Conservation (phyloP, 768 basidiomycete genomes). For the Rhizopogon sp. region DNA sequence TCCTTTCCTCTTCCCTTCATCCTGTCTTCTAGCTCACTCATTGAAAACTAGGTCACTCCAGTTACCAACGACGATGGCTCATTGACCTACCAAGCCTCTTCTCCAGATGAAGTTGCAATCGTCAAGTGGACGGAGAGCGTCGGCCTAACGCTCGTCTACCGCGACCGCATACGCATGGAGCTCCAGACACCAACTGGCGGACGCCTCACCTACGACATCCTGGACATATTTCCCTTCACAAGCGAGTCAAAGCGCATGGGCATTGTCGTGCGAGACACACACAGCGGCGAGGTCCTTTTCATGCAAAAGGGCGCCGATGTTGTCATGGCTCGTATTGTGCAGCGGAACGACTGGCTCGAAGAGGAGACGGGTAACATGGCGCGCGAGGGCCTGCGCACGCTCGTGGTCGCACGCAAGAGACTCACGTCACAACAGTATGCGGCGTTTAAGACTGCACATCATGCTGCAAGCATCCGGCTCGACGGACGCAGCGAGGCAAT, state of each 20-base stretch:
- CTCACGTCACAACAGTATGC: constrained; percentile 64
- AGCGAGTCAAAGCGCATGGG: constrained; percentile 99
- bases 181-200: constrained; percentile 67
- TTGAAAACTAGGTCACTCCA: constrained; percentile 76
- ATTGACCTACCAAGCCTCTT: constrained; percentile 96
- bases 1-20: neutral
- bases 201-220: constrained; percentile 71
- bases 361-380: constrained; percentile 99
- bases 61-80: constrained; percentile 91
- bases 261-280: constrained; percentile 81
- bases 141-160: constrained; percentile 81
- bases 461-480: constrained; percentile 72
- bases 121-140: constrained; percentile 97
- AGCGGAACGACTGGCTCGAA: constrained; percentile 97
- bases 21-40: neutral
- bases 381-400: constrained; percentile 87
- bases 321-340: constrained; percentile 95
- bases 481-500: constrained; percentile 83
- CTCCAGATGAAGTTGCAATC: constrained; percentile 98
- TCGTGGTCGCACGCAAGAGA: constrained; percentile 85
- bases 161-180: constrained; percentile 89
- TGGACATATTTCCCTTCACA: constrained; percentile 97
- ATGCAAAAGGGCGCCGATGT: constrained; percentile 97
- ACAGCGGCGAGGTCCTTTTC: constrained; percentile 78
- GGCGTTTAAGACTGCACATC: constrained; percentile 68